Base-by-base conservation (phyloP, 371 early-diverging fungal genomes). In the Mortierella sp. region DNA sequence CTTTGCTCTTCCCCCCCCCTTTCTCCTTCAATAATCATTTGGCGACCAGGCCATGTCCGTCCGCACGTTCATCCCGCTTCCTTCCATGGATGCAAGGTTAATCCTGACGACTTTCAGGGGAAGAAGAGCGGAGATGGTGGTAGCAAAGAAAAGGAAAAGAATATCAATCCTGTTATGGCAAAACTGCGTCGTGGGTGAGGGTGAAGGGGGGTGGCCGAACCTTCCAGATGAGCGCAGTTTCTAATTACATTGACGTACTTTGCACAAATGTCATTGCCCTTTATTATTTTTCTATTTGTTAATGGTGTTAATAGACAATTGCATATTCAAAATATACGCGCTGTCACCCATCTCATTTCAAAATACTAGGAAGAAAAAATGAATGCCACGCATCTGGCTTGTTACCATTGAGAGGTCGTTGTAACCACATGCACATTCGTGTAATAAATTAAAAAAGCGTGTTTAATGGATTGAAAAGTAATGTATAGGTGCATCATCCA, bases 41-140 rank as follows among this genome's bases (percentile, higher is more conserved):
- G 42, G 68, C 65, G 42, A 34, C 68, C 68, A 42, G 42, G 24
- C 24, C 68, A 42, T 42, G 24, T 50, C 50, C 50, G 16, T 50
- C 47, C 47, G 47, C 9, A 11, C 14, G 50, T 50, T 13, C 50
- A 50, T 50, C 24, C 44, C 6, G 38, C 68, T 21, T 42, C 42
- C 21, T 68, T 42, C 44, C 68, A 68, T 38, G 68, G 68, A 68
- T 68, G 68, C 68, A 68, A 21, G 44, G 68, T 38, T 38, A 24
- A 24, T 42, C 68, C 68, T 68, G 44, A 68, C 68, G 8, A 42
- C 11, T 38, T 68, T 38, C 65, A 65, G 65, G 65, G 65, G 65
- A 5, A 13, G 42, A 38, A 14, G 50, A 50, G 13, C 16, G 16
- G 14, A 16, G 50, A 50, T 16, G 16, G 50, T 50, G 14, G 50